A percentile compares a stretch with the other conserved stretches of the same genome.
phyloP scores from a whole-genome alignment of 1,284 basidiomycete species.

The Moesziomyces antarcticus region DNA sequence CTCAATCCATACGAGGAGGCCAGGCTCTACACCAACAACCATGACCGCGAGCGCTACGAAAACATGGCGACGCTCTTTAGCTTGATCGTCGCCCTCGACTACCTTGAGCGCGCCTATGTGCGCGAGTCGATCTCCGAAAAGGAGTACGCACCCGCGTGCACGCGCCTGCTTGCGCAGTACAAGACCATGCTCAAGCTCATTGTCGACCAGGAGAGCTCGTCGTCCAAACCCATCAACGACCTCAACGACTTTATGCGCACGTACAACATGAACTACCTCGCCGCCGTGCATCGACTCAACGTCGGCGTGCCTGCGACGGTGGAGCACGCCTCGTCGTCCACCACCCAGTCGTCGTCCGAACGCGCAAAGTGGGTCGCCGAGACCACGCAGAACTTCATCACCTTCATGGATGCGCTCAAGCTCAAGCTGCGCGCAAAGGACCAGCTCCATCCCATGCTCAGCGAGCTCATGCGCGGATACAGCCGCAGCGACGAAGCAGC shows the following conservation, averaged over 20 bases:
- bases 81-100: slow-evolving; percentile 90
- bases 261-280: slow-evolving; percentile 95
- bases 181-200: slow-evolving; percentile 96
- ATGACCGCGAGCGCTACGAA: slow-evolving; percentile 88
- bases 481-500: slow-evolving; percentile 50
- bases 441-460: slow-evolving; percentile 91
- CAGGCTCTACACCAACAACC: slow-evolving; percentile 85
- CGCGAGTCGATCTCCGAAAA: slow-evolving; percentile 85
- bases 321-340: slow-evolving; percentile 77
- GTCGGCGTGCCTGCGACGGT: slow-evolving; percentile 97
- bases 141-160: slow-evolving; percentile 97
- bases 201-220: slow-evolving; percentile 76
- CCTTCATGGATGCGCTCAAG: slow-evolving; percentile 97
- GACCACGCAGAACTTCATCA: slow-evolving; percentile 94
- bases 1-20: slow-evolving; percentile 76
- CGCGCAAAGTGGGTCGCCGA: slow-evolving; percentile 98
- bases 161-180: slow-evolving; percentile 89
- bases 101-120: slow-evolving; percentile 94
- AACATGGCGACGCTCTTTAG: slow-evolving; percentile 90
- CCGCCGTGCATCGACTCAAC: slow-evolving; percentile 86
- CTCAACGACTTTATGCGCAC: slow-evolving; percentile 82
- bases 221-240: slow-evolving; percentile 46
- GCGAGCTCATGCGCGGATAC: slow-evolving; percentile 86
- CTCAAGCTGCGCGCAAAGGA: slow-evolving; percentile 93
- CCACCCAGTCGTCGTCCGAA: slow-evolving; percentile 74